Evolutionary conservation across 352 stramenopile species (phyloP).

Genomic region (Globisporangium cylindrosporum): DNA sequence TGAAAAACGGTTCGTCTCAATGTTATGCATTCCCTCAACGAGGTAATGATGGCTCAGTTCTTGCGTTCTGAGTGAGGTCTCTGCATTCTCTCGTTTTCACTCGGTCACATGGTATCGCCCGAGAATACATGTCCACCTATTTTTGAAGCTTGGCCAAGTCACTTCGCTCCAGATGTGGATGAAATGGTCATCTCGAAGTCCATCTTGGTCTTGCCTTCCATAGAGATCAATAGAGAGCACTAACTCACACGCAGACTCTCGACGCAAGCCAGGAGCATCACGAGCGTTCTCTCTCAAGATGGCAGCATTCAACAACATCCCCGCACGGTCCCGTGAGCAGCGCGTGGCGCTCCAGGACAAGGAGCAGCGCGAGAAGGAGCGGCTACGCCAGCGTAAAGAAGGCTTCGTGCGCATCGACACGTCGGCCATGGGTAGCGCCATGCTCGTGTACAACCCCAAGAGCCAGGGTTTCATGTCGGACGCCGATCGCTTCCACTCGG

Average conservation of each 20-base stretch:
- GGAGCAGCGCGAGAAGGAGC: conserved; percentile 75
- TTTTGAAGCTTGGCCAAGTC: neutral
- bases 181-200: neutral
- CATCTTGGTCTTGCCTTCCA: neutral
- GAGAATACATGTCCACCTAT: neutral
- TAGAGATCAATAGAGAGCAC: neutral
- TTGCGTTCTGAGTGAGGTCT: too few species aligned
- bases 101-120: neutral
- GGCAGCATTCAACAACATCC: conserved; percentile 77
- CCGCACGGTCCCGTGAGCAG: conserved; percentile 59
- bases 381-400: conserved; percentile 63
- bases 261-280: conserved; percentile 3
- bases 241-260: neutral
- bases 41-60: too few species aligned
- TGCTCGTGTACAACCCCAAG: conserved; percentile 58
- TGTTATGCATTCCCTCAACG: neutral
- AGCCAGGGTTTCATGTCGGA: conserved; percentile 83
- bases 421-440: conserved; percentile 54
- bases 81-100: neutral
- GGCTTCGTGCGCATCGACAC: conserved; percentile 69
- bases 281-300: neutral
- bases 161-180: neutral
- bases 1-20: neutral
- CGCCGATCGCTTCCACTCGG: conserved; percentile 87
- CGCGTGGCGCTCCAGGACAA: conserved; percentile 72